Conservation (phyloP, 345 rosid species). For the Microcos paniculata region DNA sequence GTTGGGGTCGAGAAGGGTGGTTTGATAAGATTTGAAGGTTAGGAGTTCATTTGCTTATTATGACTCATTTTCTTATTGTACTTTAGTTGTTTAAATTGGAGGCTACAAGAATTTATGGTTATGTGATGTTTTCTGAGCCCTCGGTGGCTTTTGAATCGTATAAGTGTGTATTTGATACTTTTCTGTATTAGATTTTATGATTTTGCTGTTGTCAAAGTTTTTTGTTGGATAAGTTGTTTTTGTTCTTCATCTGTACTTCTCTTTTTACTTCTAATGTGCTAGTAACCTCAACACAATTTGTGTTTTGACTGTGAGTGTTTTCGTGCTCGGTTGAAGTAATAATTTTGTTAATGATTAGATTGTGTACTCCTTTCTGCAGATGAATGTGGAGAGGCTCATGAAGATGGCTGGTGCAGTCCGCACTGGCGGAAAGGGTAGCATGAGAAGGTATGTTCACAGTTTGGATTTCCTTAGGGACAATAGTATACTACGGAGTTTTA, state of each 20-base stretch:
- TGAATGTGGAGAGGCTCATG: slow-evolving; percentile 86
- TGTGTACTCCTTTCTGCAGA: slow-evolving; percentile 34
- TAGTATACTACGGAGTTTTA: not conserved
- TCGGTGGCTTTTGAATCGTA: not conserved
- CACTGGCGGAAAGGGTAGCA: slow-evolving; percentile 94
- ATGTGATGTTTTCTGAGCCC: not conserved
- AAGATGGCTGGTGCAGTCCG: slow-evolving; percentile 97
- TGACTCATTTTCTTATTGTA: not conserved
- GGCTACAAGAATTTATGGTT: not conserved
- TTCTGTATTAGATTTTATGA: too few relatives aligned
- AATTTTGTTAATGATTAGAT: not conserved
- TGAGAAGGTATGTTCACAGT: slow-evolving; percentile 59
- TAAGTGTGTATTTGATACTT: not conserved
- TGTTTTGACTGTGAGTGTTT: not conserved
- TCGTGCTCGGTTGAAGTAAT: not conserved
- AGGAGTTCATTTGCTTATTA: not conserved
- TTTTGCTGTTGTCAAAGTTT: too few relatives aligned
- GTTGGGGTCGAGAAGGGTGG: slow-evolving; percentile 61
- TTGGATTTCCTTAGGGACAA: not conserved
- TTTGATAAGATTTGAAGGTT: slow-evolving; percentile 53
- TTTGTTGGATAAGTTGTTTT: too few relatives aligned
- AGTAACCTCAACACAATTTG: too few relatives aligned
- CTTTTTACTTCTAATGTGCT: not conserved
- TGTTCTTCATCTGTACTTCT: not conserved
- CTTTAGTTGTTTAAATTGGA: not conserved